phyloP scores from a whole-genome alignment of 108 stramenopile genomes.

The Skeletonema menzelii region DNA sequence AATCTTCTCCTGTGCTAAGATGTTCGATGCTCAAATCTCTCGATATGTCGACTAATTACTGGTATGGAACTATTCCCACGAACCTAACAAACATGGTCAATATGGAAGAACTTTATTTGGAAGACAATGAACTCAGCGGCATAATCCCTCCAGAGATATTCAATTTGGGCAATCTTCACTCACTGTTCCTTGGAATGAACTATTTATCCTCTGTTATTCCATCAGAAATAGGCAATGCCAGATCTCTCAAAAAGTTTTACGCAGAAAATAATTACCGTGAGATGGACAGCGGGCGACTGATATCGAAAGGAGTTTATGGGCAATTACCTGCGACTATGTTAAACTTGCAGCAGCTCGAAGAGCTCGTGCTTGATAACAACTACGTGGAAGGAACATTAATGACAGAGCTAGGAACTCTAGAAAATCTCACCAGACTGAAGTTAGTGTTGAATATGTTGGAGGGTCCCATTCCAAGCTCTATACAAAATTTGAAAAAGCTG shows the following conservation, averaged over 20 bases:
- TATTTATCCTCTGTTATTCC: not conserved
- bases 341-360: not conserved
- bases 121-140: slow-evolving; percentile 3
- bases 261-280: slow-evolving; percentile 7
- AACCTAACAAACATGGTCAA: not conserved
- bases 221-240: not conserved
- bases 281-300: not conserved
- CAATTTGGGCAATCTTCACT: not conserved
- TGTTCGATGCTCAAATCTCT: not conserved
- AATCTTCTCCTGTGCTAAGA: not conserved
- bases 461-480: slow-evolving; percentile 3
- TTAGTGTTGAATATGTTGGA: not conserved
- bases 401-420: not conserved
- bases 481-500: not conserved
- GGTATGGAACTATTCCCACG: not conserved
- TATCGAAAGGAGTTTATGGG: not conserved
- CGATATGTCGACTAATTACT: slow-evolving; percentile 8
- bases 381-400: not conserved
- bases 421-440: not conserved
- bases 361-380: slow-evolving; percentile 5
- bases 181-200: not conserved
- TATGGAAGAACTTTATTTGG: slow-evolving; percentile 6
- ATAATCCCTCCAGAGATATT: slow-evolving; percentile 3
- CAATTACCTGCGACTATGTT: not conserved
- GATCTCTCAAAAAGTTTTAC: not conserved